Conservation (phyloP, 140 eudicot species). For the Ambrosia hybrid region DNA sequence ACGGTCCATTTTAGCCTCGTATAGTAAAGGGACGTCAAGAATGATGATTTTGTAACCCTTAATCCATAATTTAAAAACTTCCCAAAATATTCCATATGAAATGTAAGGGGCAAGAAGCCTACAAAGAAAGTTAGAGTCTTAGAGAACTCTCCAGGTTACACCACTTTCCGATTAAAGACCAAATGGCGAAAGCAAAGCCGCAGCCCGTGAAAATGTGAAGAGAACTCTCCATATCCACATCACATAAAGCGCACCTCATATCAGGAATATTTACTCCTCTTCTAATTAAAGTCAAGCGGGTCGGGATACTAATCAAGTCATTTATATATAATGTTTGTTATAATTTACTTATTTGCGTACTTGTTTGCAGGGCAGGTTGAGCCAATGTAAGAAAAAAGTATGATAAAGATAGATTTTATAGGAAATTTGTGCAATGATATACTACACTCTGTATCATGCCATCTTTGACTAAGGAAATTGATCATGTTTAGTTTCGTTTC, state of each 20-base stretch:
- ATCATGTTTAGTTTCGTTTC: slow-evolving; percentile 34
- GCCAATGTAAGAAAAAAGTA: slow-evolving; percentile 29
- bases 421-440: slow-evolving; percentile 41
- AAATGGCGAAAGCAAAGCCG: no score
- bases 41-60: slow-evolving; percentile 63
- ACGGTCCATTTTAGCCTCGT: slow-evolving; percentile 79
- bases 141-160: no score
- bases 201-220: no score
- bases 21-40: slow-evolving; percentile 82
- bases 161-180: no score
- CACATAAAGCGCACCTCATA: no score
- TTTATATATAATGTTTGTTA: not conserved
- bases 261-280: no score
- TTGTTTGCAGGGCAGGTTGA: slow-evolving; percentile 38
- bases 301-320: not conserved
- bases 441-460: slow-evolving; percentile 53
- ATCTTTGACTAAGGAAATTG: slow-evolving; percentile 43
- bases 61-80: slow-evolving; percentile 83
- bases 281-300: no score
- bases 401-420: slow-evolving; percentile 47
- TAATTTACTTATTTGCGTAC: not conserved
- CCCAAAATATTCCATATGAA: slow-evolving; percentile 63
- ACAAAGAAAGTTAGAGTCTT: slow-evolving; percentile 23
- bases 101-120: slow-evolving; percentile 96
- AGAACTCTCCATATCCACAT: no score